Evolutionary conservation across 768 basidiomycete genomes (phyloP), one percentile per base, ranked within the genome.

Genomic region (Clathrus columnatus): DNA sequence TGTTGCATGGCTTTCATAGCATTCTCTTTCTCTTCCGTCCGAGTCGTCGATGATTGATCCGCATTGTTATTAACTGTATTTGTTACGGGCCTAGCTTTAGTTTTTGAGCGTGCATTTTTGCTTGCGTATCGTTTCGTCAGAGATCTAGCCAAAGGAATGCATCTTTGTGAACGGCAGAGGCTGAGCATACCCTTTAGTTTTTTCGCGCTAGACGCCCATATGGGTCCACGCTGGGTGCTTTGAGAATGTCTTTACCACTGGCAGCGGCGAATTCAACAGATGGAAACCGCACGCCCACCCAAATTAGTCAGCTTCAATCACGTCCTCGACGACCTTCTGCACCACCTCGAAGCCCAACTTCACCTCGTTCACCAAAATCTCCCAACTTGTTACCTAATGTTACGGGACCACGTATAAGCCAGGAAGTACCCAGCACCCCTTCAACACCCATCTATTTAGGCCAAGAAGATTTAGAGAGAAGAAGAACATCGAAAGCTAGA

Each of bases 401-500:
- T 43, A 43, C 56, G 5, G 50, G 27, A 26, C 30, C 50, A 42
- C 50, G 36, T 43, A 50, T 30, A 41, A 29, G 4, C 54, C 56
- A 16, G 18, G 47, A 47, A 1, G 18, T 20, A 3, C 54, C 54
- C 1, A 21, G 18, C 46, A 27, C 54, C n/a, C 54, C 54, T n/a
- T 26, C 44, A 10, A 55, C 54, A 17, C 45, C 54, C 27, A 45
- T 55, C n/a, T n/a, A n/a, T 27, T 45, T 29, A 26, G 17, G n/a
- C 21, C 36, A 26, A 44, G 54, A 55, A 7, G 23, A 29, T 26
- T 28, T 30, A 30, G 54, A 55, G 11, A 48, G 54, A 46, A 26
- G 54, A 24, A 45, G 42, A 46, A 24, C 45, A 17, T 55, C 54
- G 27, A 47, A 48, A 16, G 90, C 90, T 11, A 75, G 85, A 61